phyloP scores from a whole-genome alignment of 257 asterid species.

The Scutellaria minor region DNA sequence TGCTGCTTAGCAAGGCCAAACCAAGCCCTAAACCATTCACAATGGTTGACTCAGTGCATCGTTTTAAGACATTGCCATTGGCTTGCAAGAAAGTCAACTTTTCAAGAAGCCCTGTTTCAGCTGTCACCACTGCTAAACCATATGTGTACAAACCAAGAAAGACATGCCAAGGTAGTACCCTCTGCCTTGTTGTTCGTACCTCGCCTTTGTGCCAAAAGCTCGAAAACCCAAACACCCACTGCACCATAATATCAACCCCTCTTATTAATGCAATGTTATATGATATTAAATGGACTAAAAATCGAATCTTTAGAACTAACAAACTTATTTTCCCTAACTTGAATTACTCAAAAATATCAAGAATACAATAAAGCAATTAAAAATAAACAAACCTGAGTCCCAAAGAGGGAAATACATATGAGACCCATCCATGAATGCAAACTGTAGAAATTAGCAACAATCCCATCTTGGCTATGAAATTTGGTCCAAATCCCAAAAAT shows the following conservation, averaged over 20 bases:
- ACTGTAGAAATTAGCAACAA: slow-evolving; percentile 84
- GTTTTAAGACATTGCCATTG: slow-evolving; percentile 55
- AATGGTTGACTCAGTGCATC: slow-evolving; percentile 58
- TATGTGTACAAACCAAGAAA: slow-evolving; percentile 84
- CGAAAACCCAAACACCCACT: slow-evolving; percentile 80
- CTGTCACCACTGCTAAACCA: slow-evolving; percentile 78
- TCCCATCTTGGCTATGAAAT: slow-evolving; percentile 74
- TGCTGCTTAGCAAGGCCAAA: slow-evolving; percentile 68
- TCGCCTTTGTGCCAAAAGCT: slow-evolving; percentile 88
- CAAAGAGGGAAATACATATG: slow-evolving; percentile 67
- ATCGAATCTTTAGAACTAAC: background rate
- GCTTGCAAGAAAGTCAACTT: slow-evolving; percentile 77
- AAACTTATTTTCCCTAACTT: background rate
- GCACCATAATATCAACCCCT: slow-evolving; percentile 38
- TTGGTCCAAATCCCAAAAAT: slow-evolving; percentile 89
- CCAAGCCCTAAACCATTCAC: slow-evolving; percentile 82
- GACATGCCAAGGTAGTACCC: slow-evolving; percentile 81
- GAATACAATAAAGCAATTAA: background rate
- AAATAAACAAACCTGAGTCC: slow-evolving; percentile 68
- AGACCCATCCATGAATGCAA: slow-evolving; percentile 97
- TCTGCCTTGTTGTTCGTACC: slow-evolving; percentile 57
- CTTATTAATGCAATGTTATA: background rate
- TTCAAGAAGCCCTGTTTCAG: slow-evolving; percentile 88
- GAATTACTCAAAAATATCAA: background rate
- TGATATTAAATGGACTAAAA: no score